Base-by-base conservation (phyloP, 495 filamentous ascomycete species). In the Talaromyces proteolyticus region DNA sequence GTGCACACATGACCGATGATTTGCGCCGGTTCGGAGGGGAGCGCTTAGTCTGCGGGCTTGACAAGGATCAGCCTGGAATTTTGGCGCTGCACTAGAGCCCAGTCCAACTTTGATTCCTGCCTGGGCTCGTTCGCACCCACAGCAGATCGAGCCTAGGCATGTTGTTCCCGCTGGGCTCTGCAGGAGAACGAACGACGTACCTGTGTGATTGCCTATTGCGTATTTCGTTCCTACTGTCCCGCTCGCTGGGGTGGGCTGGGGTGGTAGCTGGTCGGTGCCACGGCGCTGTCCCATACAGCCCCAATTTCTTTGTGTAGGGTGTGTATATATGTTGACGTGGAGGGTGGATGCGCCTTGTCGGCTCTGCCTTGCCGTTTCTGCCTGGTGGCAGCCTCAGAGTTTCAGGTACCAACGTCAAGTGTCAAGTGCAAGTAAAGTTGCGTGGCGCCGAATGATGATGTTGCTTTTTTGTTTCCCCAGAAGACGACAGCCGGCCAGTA, bases 1-100 rank as follows among this genome's bases (percentile, higher is more conserved):
- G 62, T 55, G 59, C 64, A 66, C 68, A 62, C 68, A 69, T 72
- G 65, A 72, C 66, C 60, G 56, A 56, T 59, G 51, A 39, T 57
- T 52, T 55, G 53, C 55, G 57, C 57, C 52, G 57, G 55, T 49
- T 42, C 21, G 53, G 45, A 56, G 62, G 60, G 63, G 63, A 65
- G 61, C 59, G 58, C 60, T 66, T 65, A 65, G 60, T 24, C 42
- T 21, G 19, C 29, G 44, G 49, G 29, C 8, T 2, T 8, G 29
- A 34, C 29, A 34, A 34, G 29, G 29, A 34, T 34, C 29, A 34
- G 29, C 29, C 29, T 34, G 29, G 14, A 34, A 34, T 34, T 34
- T 34, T 34, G 29, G 29, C 29, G 29, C 29, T 10, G 29, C 29
- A 34, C 29, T 34, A 34, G 14, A 50, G 48, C 18, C 49, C 53